Percentiles rank a stretch among this genome's conserved stretches.
These are phyloP conservation scores for Periconia digitata DNA, from an alignment of 2,329 filamentous ascomycete species.

Conservation along the genomic window DNA sequence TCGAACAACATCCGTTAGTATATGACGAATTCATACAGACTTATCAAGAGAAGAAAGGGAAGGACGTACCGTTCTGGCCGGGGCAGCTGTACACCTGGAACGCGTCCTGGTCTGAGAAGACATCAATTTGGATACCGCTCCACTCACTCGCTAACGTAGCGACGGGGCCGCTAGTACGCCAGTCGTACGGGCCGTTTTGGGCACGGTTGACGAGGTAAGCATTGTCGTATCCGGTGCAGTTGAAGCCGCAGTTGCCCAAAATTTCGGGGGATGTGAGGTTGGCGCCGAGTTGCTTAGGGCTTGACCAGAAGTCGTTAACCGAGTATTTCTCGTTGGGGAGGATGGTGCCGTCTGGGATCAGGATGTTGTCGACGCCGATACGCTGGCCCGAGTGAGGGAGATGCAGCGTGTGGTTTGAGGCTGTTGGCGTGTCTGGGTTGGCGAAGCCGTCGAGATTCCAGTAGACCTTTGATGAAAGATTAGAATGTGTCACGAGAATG, in stretches of 20 bases:
- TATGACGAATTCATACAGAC: slow-evolving; percentile 5
- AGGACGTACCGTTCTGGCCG: slow-evolving; percentile 64
- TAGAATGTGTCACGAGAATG: background rate
- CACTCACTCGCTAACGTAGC: slow-evolving; percentile 70
- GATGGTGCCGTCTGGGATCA: slow-evolving; percentile 60
- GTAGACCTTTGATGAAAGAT: slow-evolving; percentile 63
- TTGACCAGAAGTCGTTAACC: slow-evolving; percentile 80
- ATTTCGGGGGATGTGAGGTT: slow-evolving; percentile 66
- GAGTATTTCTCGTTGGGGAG: slow-evolving; percentile 66
- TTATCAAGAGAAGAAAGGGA: background rate
- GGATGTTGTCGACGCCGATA: slow-evolving; percentile 62
- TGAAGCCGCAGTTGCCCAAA: slow-evolving; percentile 72
- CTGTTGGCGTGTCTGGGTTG: slow-evolving; percentile 67
- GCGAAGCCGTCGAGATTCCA: slow-evolving; percentile 83
- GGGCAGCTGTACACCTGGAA: slow-evolving; percentile 88
- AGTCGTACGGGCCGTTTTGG: slow-evolving; percentile 61
- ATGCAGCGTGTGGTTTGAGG: slow-evolving; percentile 71
- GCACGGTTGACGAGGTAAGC: slow-evolving; percentile 70
- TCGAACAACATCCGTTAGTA: background rate
- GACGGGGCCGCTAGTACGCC: slow-evolving; percentile 60
- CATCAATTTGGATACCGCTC: slow-evolving; percentile 81
- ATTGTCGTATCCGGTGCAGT: slow-evolving; percentile 84
- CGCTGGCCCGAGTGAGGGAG: slow-evolving; percentile 73
- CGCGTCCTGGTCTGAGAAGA: slow-evolving; percentile 81
- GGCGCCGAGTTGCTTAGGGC: slow-evolving; percentile 76